Evolutionary conservation across 148 eudicot species (phyloP), one percentile per base, ranked within the genome.

Genomic region (Rheum nobile): DNA sequence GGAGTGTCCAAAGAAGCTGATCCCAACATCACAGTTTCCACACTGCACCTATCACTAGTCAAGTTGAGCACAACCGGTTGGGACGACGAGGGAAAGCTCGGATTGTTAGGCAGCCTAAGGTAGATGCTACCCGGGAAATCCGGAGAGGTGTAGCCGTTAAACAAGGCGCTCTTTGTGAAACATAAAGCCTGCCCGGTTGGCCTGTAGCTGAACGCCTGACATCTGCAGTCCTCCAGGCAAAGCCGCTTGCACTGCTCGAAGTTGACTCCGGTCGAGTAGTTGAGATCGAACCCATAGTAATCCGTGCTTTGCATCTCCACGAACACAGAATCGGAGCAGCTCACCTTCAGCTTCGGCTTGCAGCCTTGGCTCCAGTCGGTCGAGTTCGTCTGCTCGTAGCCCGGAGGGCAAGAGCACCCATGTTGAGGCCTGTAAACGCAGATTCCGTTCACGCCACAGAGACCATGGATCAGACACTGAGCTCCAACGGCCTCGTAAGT

Each of bases 311-410:
- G 12, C 17, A 90, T 32, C 88, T 79, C 84, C 55, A 90, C 65
- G 73, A 90, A 88, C 63, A 77, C n/a, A 28, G 84, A 68, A 65
- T 84, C 82, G 1, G 75, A 44, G 31, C 83, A 76, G 2, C 72
- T 77, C 19, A 28, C 38, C 21, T 80, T 72, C 77, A 90, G 86
- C 47, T 19, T 80, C 0, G 88, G 84, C 70, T 81, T 83, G 81
- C 95, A 90, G 17, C 95, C 95, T 35, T 76, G 72, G 37, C 71
- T 83, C 91, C 88, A 84, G 46, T 90, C 87, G 8, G 52, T 79
- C 19, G 70, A 54, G 68, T 84, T 82, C 0, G 21, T 46, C 19
- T 74, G 77, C 74, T 77, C 85, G 28, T 74, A 79, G 42, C 83
- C 74, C 8, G 88, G 81, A 26, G 87, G 88, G 52, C 91, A 90